Evolutionary conservation across 2,329 filamentous ascomycete genomes (phyloP), one percentile per base, ranked within the genome.

Genomic region (Pestalotiopsis sp.): DNA sequence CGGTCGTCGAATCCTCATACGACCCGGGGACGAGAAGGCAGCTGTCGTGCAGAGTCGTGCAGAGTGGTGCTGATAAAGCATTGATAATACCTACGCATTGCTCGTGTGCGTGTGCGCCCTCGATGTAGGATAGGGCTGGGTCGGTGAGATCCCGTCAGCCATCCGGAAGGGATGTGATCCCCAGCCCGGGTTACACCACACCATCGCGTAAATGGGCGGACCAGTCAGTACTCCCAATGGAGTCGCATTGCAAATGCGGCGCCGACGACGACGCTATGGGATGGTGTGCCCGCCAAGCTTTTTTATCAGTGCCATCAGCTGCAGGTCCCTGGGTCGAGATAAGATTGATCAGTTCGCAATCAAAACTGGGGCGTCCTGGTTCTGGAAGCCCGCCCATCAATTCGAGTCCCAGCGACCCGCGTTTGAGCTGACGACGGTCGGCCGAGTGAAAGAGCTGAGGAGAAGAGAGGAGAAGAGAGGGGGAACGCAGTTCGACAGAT

Each of bases 231-330:
- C 4, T 23, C 9, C 17, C 25, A 60, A 17, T 31, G 57, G n/a
- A 60, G 25, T 40, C 56, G 23, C 63, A 57, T 57, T 66, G 23
- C 14, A 56, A 31, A 9, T 20, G 45, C 45, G 45, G 45, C 45
- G 57, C 57, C 11, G 23, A 36, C 12, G 23, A 23, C 57, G 23
- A 59, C 57, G 27, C 57, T 36, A 27, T 36, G 23, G 25, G 57
- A 59, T 59, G 57, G 57, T 59, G 57, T 59, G 57, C 13, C 25
- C 36, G 66, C 66, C 66, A 68, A 68, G 66, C 66, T 68, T 68
- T 68, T 64, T 68, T 64, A 68, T 68, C 66, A 25, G 41, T 36
- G 27, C 66, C 38, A 63, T 64, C 58, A 63, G 40, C 66, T 68
- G 66, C 66, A 68, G 17, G 60, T 59, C 36, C 65, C 65, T 66